These are phyloP conservation scores for Cryptococcus wingfieldii DNA, from an alignment of 1,284 basidiomycete species.

Conservation along the genomic window DNA sequence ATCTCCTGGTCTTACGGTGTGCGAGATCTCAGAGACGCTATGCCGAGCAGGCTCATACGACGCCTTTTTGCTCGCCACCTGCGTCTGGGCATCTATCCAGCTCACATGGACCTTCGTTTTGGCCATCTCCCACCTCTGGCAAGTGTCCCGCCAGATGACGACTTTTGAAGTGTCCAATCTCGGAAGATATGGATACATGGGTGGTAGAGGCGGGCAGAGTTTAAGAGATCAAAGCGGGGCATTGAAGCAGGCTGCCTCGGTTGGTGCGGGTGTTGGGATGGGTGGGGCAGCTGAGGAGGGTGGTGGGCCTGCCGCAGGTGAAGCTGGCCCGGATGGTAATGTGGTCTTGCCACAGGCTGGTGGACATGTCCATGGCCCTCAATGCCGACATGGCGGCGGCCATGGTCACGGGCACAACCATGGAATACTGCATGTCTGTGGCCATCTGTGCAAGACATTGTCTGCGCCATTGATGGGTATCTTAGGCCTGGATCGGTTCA, in stretches of 20 bases:
- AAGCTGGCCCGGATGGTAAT: conserved; percentile 23
- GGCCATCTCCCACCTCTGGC: conserved; percentile 80
- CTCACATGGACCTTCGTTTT: conserved; percentile 89
- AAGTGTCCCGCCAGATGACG: conserved; percentile 90
- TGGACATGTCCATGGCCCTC: conserved; percentile 24
- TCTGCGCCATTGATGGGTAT: conserved; percentile 63
- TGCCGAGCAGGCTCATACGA: conserved; percentile 65
- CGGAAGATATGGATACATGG: conserved; percentile 94
- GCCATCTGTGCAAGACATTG: conserved; percentile 20
- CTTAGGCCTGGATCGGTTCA: conserved; percentile 89
- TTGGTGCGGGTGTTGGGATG: conserved; percentile 41
- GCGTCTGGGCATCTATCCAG: conserved; percentile 82
- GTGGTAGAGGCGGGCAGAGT: conserved; percentile 66
- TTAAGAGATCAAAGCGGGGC: conserved; percentile 48
- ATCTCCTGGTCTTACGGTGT: conserved; percentile 52
- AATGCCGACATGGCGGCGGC: conserved; percentile 26
- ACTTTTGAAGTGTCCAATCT: conserved; percentile 94
- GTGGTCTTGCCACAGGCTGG: conserved; percentile 11
- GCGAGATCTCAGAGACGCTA: conserved; percentile 64
- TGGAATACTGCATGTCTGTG: conserved; percentile 33
- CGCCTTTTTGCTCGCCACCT: conserved; percentile 75
- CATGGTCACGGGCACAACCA: conserved; percentile 39
- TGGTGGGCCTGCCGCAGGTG: neutral
- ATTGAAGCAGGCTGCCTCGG: conserved; percentile 21
- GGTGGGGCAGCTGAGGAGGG: conserved; percentile 31